A percentile compares a stretch with the other conserved stretches of the same genome.
Conservation (phyloP, 2,329 filamentous ascomycete species). For the Triangularia verruculosa region DNA sequence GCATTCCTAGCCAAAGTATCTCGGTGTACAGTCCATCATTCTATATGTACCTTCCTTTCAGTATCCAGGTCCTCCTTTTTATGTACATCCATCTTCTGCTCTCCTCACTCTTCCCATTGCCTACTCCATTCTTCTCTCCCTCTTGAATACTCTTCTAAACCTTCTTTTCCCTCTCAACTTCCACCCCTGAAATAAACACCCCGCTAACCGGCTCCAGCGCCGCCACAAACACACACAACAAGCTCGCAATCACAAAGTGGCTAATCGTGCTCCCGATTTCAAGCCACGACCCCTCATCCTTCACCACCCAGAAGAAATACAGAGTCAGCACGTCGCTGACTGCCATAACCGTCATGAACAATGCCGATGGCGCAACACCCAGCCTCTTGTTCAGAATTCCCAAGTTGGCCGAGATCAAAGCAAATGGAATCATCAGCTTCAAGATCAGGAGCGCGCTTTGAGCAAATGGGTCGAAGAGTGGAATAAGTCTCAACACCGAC, state of each 20-base stretch:
- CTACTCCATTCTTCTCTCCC: slow-evolving; percentile 38
- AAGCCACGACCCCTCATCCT: slow-evolving; percentile 93
- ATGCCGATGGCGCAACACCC: slow-evolving; percentile 77
- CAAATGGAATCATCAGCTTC: slow-evolving; percentile 92
- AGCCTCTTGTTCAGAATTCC: slow-evolving; percentile 84
- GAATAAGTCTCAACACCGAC: slow-evolving; percentile 80
- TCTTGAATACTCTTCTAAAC: not conserved
- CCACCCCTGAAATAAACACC: slow-evolving; percentile 75
- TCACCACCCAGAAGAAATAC: slow-evolving; percentile 97
- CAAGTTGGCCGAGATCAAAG: slow-evolving; percentile 87
- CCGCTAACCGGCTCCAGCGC: slow-evolving; percentile 82
- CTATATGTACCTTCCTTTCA: not conserved
- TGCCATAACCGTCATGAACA: slow-evolving; percentile 94
- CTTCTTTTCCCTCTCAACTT: slow-evolving; percentile 46
- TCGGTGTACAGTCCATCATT: not conserved
- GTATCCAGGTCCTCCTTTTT: not conserved
- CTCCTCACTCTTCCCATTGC: slow-evolving; percentile 16
- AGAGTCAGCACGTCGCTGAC: slow-evolving; percentile 88
- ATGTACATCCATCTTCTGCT: not conserved
- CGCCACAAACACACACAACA: slow-evolving; percentile 87
- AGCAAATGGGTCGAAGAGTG: slow-evolving; percentile 89
- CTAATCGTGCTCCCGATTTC: slow-evolving; percentile 97
- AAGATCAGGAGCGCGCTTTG: slow-evolving; percentile 83
- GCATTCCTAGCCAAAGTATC: not conserved
- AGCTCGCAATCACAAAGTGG: slow-evolving; percentile 89